phyloP scores from a whole-genome alignment of 2,329 filamentous ascomycete genomes.

The Cercospora citrullina region DNA sequence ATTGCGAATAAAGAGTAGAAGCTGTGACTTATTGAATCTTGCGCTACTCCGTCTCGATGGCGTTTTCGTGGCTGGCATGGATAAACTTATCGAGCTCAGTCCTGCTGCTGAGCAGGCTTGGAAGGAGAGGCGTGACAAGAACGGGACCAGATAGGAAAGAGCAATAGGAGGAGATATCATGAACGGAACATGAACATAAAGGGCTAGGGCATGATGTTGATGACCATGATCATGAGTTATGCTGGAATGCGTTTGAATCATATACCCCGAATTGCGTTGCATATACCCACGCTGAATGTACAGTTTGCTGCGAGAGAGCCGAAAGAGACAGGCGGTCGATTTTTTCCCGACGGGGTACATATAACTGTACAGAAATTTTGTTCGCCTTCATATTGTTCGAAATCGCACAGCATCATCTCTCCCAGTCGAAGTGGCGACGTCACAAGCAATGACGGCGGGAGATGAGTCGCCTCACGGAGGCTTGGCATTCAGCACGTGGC shows the following conservation, averaged over 20 bases:
- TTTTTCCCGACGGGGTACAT: background rate
- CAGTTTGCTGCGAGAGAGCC: background rate
- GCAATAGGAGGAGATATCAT: background rate
- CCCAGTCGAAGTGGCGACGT: background rate
- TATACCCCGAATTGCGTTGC: background rate
- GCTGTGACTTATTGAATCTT: constrained; percentile 39
- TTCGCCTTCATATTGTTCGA: background rate
- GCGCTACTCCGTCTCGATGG: constrained; percentile 37
- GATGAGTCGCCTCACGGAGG: background rate
- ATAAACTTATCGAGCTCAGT: constrained; percentile 36
- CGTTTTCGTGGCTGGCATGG: constrained; percentile 36
- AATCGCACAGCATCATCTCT: background rate
- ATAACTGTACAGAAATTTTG: background rate
- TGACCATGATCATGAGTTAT: background rate
- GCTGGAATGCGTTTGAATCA: background rate
- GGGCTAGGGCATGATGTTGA: background rate
- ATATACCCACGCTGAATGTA: background rate
- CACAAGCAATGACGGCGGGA: background rate
- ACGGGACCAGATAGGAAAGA: background rate
- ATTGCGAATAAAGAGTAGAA: constrained; percentile 37
- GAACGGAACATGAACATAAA: background rate
- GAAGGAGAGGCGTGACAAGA: constrained; percentile 25
- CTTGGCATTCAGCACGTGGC: constrained; percentile 1
- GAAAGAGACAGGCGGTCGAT: background rate
- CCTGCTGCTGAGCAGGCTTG: constrained; percentile 35